Evolutionary conservation across 495 filamentous ascomycete species (phyloP).

Genomic region (Aspergillus affinis): DNA sequence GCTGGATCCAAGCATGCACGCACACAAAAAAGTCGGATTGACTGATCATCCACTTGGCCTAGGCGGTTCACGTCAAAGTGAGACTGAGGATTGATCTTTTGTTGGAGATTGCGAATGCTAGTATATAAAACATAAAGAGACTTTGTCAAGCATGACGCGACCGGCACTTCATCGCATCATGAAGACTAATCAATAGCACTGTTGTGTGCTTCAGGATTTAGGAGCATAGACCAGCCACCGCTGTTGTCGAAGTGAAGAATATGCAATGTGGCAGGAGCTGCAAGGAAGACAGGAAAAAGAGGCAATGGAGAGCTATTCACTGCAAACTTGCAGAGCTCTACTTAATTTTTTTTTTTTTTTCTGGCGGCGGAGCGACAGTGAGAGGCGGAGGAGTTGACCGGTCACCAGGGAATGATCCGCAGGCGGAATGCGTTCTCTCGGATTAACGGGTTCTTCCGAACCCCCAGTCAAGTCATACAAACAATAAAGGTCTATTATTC

Average conservation of each 20-base stretch:
- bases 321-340: no score
- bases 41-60: neutral
- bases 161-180: conserved; percentile 29
- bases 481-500: conserved; percentile 21
- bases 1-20: neutral
- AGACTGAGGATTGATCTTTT: neutral
- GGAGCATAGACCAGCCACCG: neutral
- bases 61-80: neutral
- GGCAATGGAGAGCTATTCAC: neutral
- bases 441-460: conserved; percentile 27
- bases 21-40: neutral
- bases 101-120: neutral
- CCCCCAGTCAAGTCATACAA: neutral
- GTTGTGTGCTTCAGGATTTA: conserved; percentile 4
- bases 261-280: neutral
- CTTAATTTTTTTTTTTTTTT: neutral
- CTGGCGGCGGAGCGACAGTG: neutral
- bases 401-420: conserved; percentile 6
- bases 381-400: neutral
- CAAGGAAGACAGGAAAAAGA: neutral
- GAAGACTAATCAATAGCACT: conserved; percentile 10
- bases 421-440: conserved; percentile 10
- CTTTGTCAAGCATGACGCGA: conserved; percentile 24
- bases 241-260: neutral
- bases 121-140: conserved; percentile 14